phyloP scores from a whole-genome alignment of 352 stramenopile species.

The Pythium folliculosum region DNA sequence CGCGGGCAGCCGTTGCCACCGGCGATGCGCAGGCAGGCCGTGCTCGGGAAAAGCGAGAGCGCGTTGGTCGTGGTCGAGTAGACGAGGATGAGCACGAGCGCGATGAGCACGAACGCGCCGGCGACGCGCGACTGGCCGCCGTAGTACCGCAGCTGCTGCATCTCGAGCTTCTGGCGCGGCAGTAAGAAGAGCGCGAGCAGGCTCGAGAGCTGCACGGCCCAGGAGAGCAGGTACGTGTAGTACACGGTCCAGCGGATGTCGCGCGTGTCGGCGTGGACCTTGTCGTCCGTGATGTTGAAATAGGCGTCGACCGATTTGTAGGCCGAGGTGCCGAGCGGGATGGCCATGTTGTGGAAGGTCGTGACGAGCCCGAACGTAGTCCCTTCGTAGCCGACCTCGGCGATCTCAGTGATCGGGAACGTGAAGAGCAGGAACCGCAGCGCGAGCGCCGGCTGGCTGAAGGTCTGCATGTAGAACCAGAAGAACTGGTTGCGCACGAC shows the following conservation, averaged over 20 bases:
- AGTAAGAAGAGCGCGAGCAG: slow-evolving; percentile 47
- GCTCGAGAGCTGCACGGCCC: slow-evolving; percentile 47
- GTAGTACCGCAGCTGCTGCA: slow-evolving; percentile 66
- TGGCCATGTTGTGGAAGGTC: slow-evolving; percentile 64
- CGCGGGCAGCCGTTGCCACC: slow-evolving; percentile 28
- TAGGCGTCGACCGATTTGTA: slow-evolving; percentile 49
- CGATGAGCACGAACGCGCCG: slow-evolving; percentile 41
- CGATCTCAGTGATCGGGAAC: slow-evolving; percentile 62
- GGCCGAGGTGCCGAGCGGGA: slow-evolving; percentile 40
- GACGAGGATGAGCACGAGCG: slow-evolving; percentile 37
- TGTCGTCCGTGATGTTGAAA: slow-evolving; percentile 35
- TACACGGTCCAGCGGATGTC: slow-evolving; percentile 43
- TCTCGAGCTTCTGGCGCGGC: slow-evolving; percentile 60
- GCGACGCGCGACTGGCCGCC: slow-evolving; percentile 51
- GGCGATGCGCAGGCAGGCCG: slow-evolving; percentile 31
- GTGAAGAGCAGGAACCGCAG: slow-evolving; percentile 54
- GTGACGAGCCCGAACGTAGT: slow-evolving; percentile 65
- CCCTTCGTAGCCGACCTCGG: slow-evolving; percentile 52
- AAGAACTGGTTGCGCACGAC: slow-evolving; percentile 52
- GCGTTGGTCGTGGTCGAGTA: slow-evolving; percentile 48
- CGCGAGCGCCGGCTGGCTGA: slow-evolving; percentile 42
- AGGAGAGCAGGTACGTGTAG: slow-evolving; percentile 55
- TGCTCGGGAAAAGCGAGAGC: slow-evolving; percentile 39
- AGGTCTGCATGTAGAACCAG: slow-evolving; percentile 55
- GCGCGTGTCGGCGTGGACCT: slow-evolving; percentile 34